Percentiles rank a stretch among this genome's conserved stretches.
These are phyloP conservation scores for Cynanchum wilfordii DNA, from an alignment of 257 asterid genomes.

Conservation along the genomic window DNA sequence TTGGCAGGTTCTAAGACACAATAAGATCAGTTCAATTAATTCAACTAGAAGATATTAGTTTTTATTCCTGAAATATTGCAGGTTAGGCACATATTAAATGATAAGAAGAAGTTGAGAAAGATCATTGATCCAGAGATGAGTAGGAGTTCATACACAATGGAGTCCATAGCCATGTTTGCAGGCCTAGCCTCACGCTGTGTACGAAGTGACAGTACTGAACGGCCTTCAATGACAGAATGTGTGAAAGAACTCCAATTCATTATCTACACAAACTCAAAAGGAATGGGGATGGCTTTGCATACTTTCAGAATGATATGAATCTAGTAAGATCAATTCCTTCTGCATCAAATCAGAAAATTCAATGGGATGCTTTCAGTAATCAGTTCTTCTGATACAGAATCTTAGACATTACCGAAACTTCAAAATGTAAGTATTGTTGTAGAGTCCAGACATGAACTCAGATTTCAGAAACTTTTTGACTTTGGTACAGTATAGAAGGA, in stretches of 20 bases:
- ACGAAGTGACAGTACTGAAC: constrained; percentile 64
- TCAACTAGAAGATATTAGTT: not conserved
- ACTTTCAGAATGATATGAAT: constrained; percentile 63
- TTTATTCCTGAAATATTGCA: constrained; percentile 30
- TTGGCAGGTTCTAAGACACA: constrained; percentile 9
- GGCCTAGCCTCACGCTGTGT: constrained; percentile 84
- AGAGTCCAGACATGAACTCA: not conserved
- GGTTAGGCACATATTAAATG: constrained; percentile 77
- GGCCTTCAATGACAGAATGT: constrained; percentile 84
- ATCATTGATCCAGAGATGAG: constrained; percentile 81
- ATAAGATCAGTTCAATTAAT: not conserved
- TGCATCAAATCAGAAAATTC: constrained; percentile 4
- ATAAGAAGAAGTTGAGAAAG: constrained; percentile 78
- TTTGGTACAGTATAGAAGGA: not conserved
- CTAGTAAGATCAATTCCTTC: not conserved
- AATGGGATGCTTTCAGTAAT: not conserved
- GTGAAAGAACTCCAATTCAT: constrained; percentile 68
- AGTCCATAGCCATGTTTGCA: constrained; percentile 74
- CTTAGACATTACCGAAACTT: constrained; percentile 8
- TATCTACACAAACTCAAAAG: constrained; percentile 55
- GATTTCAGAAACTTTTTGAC: not conserved
- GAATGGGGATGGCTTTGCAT: constrained; percentile 63
- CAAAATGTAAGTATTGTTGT: not conserved
- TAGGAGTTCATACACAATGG: constrained; percentile 79
- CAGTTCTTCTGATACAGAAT: constrained; percentile 5